Evolutionary conservation across 768 basidiomycete genomes (phyloP), one percentile per base, ranked within the genome.

Genomic region (Lanmaoa rubissima): DNA sequence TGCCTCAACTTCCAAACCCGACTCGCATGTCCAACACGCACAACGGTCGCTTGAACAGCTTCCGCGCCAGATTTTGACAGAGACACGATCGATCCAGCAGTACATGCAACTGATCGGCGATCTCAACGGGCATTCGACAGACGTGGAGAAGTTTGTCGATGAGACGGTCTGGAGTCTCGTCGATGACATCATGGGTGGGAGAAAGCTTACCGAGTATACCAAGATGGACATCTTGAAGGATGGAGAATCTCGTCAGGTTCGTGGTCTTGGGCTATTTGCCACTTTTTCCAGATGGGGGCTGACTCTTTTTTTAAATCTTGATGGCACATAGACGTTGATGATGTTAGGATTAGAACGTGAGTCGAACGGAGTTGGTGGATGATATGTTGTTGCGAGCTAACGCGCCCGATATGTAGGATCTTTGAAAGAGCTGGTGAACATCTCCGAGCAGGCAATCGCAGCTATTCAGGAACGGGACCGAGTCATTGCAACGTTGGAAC

Each of bases 331-430:
- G 80, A 74, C 72, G 2, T 49, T 81, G 24, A 69, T 80, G 60
- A 66, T 75, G 63, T 64, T 82, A 17, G 77, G 74, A 38, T 70
- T 82, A 19, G 80, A 82, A 65, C 75, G 79, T 81, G 57, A 65
- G 77, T 69, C 3, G 7, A 49, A 39, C 7, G 10, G 3, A 10
- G 13, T 12, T 32, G 24, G 11, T 41, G 21, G 21, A 28, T 28
- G 14, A n/a, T 21, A 8, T 31, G 0, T 39, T 9, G 17, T 14
- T 21, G 19, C 8, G 14, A 9, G 5, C 24, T 58, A 26, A 50
- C 38, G 26, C 12, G 19, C n/a, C 7, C 38, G 21, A 34, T 10
- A 7, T 40, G 24, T 55, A 77, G 76, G 68, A 35, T 72, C 73
- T 2, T 40, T 77, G 24, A 69, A 58, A 45, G 67, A 65, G 55